Evolutionary conservation across 495 filamentous ascomycete species (phyloP), one percentile per base, ranked within the genome.

Genomic region (Neurospora sp.): DNA sequence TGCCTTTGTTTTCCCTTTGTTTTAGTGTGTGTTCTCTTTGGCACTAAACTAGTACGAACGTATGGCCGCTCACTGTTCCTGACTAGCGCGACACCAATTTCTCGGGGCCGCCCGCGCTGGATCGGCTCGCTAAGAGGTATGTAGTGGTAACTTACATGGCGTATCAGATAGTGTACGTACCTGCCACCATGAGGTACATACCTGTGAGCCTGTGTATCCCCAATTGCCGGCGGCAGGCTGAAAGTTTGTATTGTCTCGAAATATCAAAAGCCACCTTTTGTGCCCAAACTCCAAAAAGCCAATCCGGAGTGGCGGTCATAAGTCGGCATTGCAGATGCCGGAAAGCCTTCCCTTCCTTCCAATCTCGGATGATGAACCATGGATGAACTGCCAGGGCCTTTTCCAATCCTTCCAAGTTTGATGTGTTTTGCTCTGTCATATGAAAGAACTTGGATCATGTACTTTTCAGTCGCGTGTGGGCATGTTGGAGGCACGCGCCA

Each of bases 261-360:
- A 66, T 7, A 37, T 31, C 14, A 66, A 35, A 66, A 66, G 27
- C 54, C 54, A 66, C 12, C 18, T 12, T 66, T 39, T 18, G 14
- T 14, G 72, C 69, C 5, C 40, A 38, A 42, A 72, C 37, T 37
- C n/a, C 27, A 39, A 73, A 71, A 66, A 42, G 69, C 72, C 40
- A 71, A 62, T 35, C 54, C 54, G 12, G 54, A 66, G 72, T 73
- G 69, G 72, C 72, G 40, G 70, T 27, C 69, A 71, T 73, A 18
- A 66, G 54, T 35, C 54, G 54, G 54, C 54, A 66, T 66, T 66
- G 54, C 12, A 66, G 27, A 35, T 35, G 6, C 54, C 54, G 54
- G 54, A 62, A 62, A 66, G 31, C 31, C 27, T 35, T 66, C 23
- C 23, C 54, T 66, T 66, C 27, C 54, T 35, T 35, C 6, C 54